Base-by-base conservation (phyloP, 495 filamentous ascomycete genomes). In the Aspergillus ostianus region DNA sequence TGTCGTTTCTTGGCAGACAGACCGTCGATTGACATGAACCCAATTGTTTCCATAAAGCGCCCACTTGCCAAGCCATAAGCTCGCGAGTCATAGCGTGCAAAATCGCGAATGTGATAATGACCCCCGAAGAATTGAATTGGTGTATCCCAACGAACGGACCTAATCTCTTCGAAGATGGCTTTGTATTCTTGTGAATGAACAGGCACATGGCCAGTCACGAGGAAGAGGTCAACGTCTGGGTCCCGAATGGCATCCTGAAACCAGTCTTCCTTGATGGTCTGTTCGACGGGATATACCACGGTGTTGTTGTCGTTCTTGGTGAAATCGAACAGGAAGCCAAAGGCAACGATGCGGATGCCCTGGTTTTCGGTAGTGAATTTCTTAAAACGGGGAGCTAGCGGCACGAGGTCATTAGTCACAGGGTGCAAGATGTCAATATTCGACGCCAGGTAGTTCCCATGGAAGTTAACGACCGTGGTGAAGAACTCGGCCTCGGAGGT, bases 41-140 rank as follows among this genome's bases (percentile, higher is more conserved):
- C 94, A 52, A 97, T 86, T n/a, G 95, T 98, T 75, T 98, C 94
- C 83, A 97, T 92, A 72, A 97, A 98, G 3, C 93, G 83, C n/a
- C 94, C 94, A 66, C 89, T 92, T 32, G 92, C 92, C 15, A 98
- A 74, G 0, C 86, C 94, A 59, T 87, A 88, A 2, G 93, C 88
- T 61, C 88, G 89, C 48, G 80, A 76, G 69, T 98, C 94, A 67
- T 90, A 98, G 51, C 83, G 82, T 18, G 80, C 84, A 67, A 89
- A 94, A 65, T 98, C 92, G 6, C 94, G 85, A 47, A 97, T 88
- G 69, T 98, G 94, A 26, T 86, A 84, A 67, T 98, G 94, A 6
- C 94, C 94, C 49, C 91, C 93, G 56, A 98, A 92, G 70, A 98
- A 97, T 62, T 92, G 88, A 49, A 98, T 95, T 0, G 94, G 92